Evolutionary conservation across 345 rosid species (phyloP), one percentile per base, ranked within the genome.

Genomic region (Microthlaspi erraticum): DNA sequence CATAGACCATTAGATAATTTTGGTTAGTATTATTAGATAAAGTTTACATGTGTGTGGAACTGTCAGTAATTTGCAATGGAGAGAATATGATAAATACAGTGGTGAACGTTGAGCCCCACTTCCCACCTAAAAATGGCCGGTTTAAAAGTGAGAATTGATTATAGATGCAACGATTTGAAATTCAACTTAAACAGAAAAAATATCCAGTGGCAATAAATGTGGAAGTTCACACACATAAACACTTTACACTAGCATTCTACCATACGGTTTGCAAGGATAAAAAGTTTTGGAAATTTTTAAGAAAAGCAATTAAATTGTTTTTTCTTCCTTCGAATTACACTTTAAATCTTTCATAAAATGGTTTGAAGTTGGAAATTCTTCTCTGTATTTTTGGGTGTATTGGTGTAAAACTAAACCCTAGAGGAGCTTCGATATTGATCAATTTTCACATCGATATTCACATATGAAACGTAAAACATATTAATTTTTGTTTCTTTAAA

Each of bases 101-200:
- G 48, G 49, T 74, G 60, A 73, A 51, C 7, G 39, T 48, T 66
- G 78, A 60, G 68, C 73, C 78, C 78, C 78, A 74, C 78, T 53
- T 68, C 64, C 69, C 78, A 75, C 78, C 78, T 75, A 74, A 74
- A 67, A 52, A 60, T 74, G 78, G 73, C 64, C 69, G 78, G 78
- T 68, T 75, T 60, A 43, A 68, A 75, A 75, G 74, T 75, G 64
- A 44, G 74, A 68, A 75, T 75, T 75, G 51, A 75, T 68, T 75
- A 75, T 68, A 60, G 49, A 41, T 68, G 43, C 63, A 60, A 16
- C 63, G 18, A 74, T 54, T 74, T 68, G 12, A 74, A 67, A 34
- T 74, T 67, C 50, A 52, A 49, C 68, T 42, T 33, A 5, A 34
- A 42, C 8, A 6, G 1, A 26, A 37, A 32, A 17, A 64, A 73